These are phyloP conservation scores for Peltaster fructicola DNA, from an alignment of 2,329 filamentous ascomycete species.

Conservation along the genomic window DNA sequence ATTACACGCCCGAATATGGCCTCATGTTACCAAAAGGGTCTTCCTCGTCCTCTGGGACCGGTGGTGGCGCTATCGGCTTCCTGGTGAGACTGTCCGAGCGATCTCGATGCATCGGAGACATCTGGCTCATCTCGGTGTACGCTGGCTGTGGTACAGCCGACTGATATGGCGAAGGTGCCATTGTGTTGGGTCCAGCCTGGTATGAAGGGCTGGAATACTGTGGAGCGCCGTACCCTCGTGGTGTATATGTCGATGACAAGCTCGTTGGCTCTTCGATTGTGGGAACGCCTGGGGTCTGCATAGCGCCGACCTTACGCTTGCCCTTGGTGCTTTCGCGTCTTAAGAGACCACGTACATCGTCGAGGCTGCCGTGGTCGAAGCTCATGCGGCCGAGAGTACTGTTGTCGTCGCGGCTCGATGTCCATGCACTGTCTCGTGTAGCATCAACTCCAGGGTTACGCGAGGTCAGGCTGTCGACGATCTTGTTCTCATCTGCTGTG, in stretches of 20 bases:
- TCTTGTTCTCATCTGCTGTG: constrained; percentile 12
- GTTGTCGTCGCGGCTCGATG: constrained; percentile 21
- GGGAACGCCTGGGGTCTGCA: constrained; percentile 10
- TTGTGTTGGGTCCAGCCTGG: constrained; percentile 1
- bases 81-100: constrained; percentile 4
- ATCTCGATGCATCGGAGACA: constrained; percentile 5
- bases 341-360: constrained; percentile 29
- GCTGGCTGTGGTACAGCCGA: no score
- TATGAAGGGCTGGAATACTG: not conserved
- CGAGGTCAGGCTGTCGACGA: constrained; percentile 27
- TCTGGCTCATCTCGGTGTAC: no score
- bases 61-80: constrained; percentile 4
- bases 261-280: constrained; percentile 13
- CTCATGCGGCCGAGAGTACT: constrained; percentile 22
- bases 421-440: constrained; percentile 28
- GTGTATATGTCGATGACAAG: not conserved
- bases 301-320: constrained; percentile 20
- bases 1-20: constrained; percentile 9
- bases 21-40: constrained; percentile 2
- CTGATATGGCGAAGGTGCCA: no score
- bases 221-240: constrained; percentile 1
- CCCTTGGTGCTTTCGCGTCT: constrained; percentile 27
- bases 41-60: constrained; percentile 2
- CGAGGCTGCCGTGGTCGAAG: constrained; percentile 26
- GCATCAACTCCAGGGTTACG: constrained; percentile 26